Evolutionary conservation across 371 early-diverging fungal genomes (phyloP), one percentile per base, ranked within the genome.

Genomic region (Mortierella sp.): DNA sequence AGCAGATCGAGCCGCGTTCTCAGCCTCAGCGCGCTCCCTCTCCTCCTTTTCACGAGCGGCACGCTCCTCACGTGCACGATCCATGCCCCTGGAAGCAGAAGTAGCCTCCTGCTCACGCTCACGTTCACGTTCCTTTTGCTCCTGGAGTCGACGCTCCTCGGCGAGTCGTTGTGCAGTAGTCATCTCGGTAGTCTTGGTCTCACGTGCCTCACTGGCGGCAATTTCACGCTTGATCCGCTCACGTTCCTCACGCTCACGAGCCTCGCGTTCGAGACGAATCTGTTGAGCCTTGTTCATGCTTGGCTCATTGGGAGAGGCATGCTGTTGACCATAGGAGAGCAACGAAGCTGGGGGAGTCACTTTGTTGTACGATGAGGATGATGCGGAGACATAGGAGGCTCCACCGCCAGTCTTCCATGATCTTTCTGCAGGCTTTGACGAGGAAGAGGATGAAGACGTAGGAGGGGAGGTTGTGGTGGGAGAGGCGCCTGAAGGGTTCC

Each of bases 171-270:
- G 60, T 18, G 74, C 70, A 21, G 37, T 15, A 19, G 72, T 66
- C 15, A 73, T 60, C 37, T 62, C 68, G 9, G 19, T 43, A 12
- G 56, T 9, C 7, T 51, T 70, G 58, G 45, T 50, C n/a, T 64
- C 63, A 30, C 83, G 72, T 16, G 70, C 82, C 57, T 84, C 83
- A 19, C 81, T 81, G 44, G 77, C 81, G 45, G 72, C 72, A 29
- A 72, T 74, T 68, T 85, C 83, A 23, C 79, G 68, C 64, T 83
- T 68, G 57, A 75, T 74, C 28, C 74, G 60, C 37, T 74, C 84
- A n/a, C 74, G 66, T 19, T 82, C 82, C 63, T 89, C 89, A 25
- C 86, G 84, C 37, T 89, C 89, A 43, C 85, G 85, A 7, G 82
- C 83, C 74, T 89, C 88, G 46, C 83, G 83, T 62, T 75, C 82